Base-by-base conservation (phyloP, 1,284 basidiomycete genomes). In the Ustilago shanxiensis region DNA sequence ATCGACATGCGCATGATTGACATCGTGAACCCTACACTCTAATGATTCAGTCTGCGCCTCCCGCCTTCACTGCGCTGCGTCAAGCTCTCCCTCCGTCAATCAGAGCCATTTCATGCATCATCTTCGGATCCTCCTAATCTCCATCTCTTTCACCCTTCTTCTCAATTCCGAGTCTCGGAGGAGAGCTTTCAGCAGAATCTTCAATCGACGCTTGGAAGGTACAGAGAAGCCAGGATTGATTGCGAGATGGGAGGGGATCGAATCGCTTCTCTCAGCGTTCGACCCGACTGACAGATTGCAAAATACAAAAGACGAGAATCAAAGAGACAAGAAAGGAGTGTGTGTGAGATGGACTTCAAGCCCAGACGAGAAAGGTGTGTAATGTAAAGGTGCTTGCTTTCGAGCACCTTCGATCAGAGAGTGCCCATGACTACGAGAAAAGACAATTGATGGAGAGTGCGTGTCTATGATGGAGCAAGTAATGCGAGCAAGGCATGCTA, bases 301-400 rank as follows among this genome's bases (percentile, higher is more conserved):
- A 39, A 54, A 35, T 35, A 54, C 35, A 54, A 50, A 20, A 52
- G 26, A 54, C 52, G 35, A 54, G 22, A 54, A 54, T 14, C 22
- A 24, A 20, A 54, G 22, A 20, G 35, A 39, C n/a, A 39, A 24
- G 35, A 26, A 24, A 20, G n/a, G 2, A 11, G 26, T 49, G 26
- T 26, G 22, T 16, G 22, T 24, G 26, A 11, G 31, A 14, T 49
- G 47, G 47, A 20, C 41, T 7, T 44, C 47, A 49, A 49, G 47
- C 24, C 47, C 26, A 10, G 35, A 37, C 35, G 13, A 37, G 35
- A n/a, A 6, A 26, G 47, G 24, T 28, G 24, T 16, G n/a, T 26
- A 14, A 11, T 49, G 47, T 49, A 13, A 22, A 49, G 7, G 47
- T 49, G 47, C 50, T 33, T 52, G n/a, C 50, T 52, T 39, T 35